These are phyloP conservation scores for Polytrichum commune DNA, from an alignment of 225 moss, liverwort and hornwort genomes.

Conservation along the genomic window DNA sequence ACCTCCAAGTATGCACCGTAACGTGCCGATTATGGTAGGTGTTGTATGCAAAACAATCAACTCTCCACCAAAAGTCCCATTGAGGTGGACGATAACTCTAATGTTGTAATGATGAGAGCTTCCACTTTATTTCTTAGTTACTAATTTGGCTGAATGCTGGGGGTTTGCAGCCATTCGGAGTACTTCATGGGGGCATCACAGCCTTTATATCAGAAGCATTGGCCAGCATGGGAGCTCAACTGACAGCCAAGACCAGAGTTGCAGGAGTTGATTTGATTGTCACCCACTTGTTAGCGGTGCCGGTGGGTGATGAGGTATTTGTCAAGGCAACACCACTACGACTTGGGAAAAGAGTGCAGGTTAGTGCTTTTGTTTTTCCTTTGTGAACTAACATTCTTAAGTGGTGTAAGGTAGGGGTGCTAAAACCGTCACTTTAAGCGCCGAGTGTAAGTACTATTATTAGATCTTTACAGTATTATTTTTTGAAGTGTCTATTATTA, in stretches of 20 bases:
- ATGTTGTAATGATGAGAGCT: neutral
- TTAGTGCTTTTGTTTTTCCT: slow-evolving; percentile 10
- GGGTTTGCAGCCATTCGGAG: slow-evolving; percentile 49
- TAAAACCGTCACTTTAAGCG: neutral
- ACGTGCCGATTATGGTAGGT: too few species aligned
- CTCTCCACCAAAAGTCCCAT: neutral
- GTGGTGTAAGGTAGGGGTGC: neutral
- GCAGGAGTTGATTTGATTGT: slow-evolving; percentile 73
- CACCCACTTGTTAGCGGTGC: slow-evolving; percentile 63
- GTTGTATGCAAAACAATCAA: too few species aligned
- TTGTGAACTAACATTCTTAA: neutral
- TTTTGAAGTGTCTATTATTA: too few species aligned
- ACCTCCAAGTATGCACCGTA: too few species aligned
- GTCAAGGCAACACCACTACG: slow-evolving; percentile 58
- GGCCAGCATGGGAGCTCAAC: slow-evolving; percentile 45
- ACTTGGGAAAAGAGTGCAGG: slow-evolving; percentile 78
- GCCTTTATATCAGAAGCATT: slow-evolving; percentile 47
- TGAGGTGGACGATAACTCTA: neutral
- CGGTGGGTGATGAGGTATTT: slow-evolving; percentile 54
- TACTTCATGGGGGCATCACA: slow-evolving; percentile 57
- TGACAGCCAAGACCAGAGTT: slow-evolving; percentile 44
- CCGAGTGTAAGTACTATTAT: too few species aligned
- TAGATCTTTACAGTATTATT: too few species aligned
- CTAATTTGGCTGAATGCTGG: neutral
- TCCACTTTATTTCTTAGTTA: neutral